A percentile compares a stretch with the other conserved stretches of the same genome.
Conservation (phyloP, 768 basidiomycete species). For the Lactifluus pinguis region DNA sequence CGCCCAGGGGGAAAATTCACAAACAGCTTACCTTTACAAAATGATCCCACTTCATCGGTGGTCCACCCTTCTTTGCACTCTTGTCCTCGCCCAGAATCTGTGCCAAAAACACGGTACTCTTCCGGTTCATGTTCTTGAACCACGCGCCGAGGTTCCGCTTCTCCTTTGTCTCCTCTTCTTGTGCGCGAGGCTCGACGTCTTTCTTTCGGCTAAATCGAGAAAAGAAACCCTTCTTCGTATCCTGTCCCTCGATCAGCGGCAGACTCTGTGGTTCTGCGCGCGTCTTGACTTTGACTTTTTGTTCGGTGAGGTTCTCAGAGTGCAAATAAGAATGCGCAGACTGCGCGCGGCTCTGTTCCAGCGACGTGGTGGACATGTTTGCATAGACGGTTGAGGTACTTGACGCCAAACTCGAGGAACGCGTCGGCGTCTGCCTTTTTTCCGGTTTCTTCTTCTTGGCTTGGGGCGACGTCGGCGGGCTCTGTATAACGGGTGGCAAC, state of each 20-base stretch:
- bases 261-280: slow-evolving; percentile 50
- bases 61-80: slow-evolving; percentile 19
- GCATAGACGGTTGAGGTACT: slow-evolving; percentile 19
- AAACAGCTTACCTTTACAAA: slow-evolving; percentile 23
- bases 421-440: slow-evolving; percentile 3
- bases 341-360: slow-evolving; percentile 45
- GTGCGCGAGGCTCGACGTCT: slow-evolving; percentile 21
- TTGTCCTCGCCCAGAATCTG: slow-evolving; percentile 21
- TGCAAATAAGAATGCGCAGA: slow-evolving; percentile 66
- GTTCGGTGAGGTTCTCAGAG: slow-evolving; percentile 34
- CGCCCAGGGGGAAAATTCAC: neutral
- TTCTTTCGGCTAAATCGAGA: slow-evolving; percentile 39
- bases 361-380: slow-evolving; percentile 31
- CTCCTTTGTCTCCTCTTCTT: slow-evolving; percentile 26
- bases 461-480: neutral
- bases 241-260: slow-evolving; percentile 35
- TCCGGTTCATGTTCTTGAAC: slow-evolving; percentile 20
- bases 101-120: slow-evolving; percentile 16
- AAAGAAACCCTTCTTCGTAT: slow-evolving; percentile 40
- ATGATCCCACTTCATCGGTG: slow-evolving; percentile 28
- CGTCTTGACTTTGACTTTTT: slow-evolving; percentile 64
- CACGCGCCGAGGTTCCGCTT: slow-evolving; percentile 24
- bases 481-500: neutral
- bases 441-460: slow-evolving; percentile 10
- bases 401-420: slow-evolving; percentile 18